A percentile compares a stretch with the other conserved stretches of the same genome.
phyloP scores from a whole-genome alignment of 2,329 filamentous ascomycete genomes.

The Calonectria fujianensis region DNA sequence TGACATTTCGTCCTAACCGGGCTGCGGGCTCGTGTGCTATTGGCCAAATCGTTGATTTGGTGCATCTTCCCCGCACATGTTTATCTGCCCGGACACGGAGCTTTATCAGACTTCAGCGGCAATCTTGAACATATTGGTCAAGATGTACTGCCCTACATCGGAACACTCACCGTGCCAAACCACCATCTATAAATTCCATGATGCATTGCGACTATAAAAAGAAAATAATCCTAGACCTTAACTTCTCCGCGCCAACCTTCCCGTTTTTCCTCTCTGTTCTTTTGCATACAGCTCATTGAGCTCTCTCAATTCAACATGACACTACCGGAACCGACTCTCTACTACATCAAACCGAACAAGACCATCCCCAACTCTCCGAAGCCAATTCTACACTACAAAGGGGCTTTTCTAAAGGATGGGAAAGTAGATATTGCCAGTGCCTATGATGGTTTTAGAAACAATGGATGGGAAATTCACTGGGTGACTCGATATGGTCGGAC shows the following conservation, averaged over 20 bases:
- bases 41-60: not conserved
- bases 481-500: constrained; percentile 2
- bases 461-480: constrained; percentile 13
- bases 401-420: not conserved
- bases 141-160: not conserved
- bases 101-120: not conserved
- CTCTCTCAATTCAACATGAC: not conserved
- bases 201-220: not conserved
- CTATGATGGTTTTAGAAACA: not conserved
- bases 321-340: not conserved
- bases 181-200: not conserved
- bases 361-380: constrained; percentile 5
- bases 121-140: not conserved
- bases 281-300: not conserved
- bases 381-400: constrained; percentile 8
- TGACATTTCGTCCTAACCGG: not conserved
- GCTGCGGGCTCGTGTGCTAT: not conserved
- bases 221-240: not conserved
- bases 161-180: not conserved
- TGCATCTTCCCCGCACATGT: not conserved
- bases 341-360: constrained; percentile 9
- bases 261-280: not conserved
- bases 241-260: not conserved
- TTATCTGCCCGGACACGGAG: not conserved
- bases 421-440: not conserved